phyloP scores from a whole-genome alignment of 345 rosid species.

The Luvunga scandens region DNA sequence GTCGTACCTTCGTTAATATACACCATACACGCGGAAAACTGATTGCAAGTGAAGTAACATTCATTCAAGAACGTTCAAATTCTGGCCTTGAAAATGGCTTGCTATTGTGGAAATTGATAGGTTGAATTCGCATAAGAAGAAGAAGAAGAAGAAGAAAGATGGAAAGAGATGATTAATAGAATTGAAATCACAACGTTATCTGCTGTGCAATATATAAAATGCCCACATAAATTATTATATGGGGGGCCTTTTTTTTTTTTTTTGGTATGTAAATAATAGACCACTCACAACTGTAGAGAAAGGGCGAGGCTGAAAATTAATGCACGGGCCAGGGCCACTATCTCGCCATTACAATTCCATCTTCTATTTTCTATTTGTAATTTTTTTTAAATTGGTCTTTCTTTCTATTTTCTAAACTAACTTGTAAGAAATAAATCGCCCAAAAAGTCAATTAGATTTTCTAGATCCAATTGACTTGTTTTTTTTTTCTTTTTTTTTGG shows the following conservation, averaged over 20 bases:
- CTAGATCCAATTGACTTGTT: no score
- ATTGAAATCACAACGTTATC: not conserved
- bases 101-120: not conserved
- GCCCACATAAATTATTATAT: not conserved
- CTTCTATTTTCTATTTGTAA: not conserved
- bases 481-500: no score
- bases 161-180: not conserved
- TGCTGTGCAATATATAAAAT: not conserved
- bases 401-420: not conserved
- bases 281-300: not conserved
- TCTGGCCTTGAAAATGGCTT: conserved; percentile 9
- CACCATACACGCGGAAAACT: not conserved
- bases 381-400: not conserved
- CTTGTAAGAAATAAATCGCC: not conserved
- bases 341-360: not conserved
- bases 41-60: not conserved
- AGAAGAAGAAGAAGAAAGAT: no score
- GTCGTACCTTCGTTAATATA: not conserved
- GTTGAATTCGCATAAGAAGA: no score
- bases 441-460: not conserved
- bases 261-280: not conserved
- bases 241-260: not conserved
- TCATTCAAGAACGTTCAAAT: not conserved
- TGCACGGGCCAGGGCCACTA: not conserved
- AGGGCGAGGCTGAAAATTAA: not conserved